Base-by-base conservation (phyloP, 208 protist genomes). In the Crithidia acanthocephali region DNA sequence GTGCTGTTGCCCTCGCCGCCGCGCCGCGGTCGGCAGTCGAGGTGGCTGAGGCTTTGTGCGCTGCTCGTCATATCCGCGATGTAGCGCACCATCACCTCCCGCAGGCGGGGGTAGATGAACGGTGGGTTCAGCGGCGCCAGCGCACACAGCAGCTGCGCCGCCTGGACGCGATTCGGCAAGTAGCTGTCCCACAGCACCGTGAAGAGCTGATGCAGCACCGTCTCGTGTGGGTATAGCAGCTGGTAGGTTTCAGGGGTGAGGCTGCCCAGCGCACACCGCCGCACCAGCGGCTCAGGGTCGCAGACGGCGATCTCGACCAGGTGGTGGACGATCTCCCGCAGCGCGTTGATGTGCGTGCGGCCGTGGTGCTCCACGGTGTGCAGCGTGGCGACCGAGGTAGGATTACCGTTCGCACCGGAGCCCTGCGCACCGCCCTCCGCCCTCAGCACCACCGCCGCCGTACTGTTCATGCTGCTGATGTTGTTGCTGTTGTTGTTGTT, bases 241-340 rank as follows among this genome's bases (percentile, higher is more conserved):
- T 88, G 84, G 67, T 87, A 80, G 15, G 84, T 87, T 37, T 86
- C 81, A 0, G 68, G 65, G 8, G 80, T 68, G 33, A 94, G 64
- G 40, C 58, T 85, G 50, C 76, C 73, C 20, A 95, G 76, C 22
- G 90, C 90, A 13, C 65, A 66, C 52, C 79, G 68, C 35, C 90
- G 86, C 59, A 95, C 83, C 20, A 75, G 69, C 52, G 75, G 78
- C 77, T 93, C 87, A 1, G 87, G 85, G 60, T 95, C 90, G 50
- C 83, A 82, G 5, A 90, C 79, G 11, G 90, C 86, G 59, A 90
- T 66, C 56, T 86, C 83, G 44, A 92, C 86, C 13, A 95, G 59
- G 15, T 80, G 80, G 64, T 92, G 83, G 33, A 95, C 56, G 18
- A 90, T 76, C 59, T 86, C 81, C 30, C 85, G 82, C 47, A 95